These are phyloP conservation scores for Remersonia thermophila DNA, from an alignment of 2,329 filamentous ascomycete genomes.

Conservation along the genomic window DNA sequence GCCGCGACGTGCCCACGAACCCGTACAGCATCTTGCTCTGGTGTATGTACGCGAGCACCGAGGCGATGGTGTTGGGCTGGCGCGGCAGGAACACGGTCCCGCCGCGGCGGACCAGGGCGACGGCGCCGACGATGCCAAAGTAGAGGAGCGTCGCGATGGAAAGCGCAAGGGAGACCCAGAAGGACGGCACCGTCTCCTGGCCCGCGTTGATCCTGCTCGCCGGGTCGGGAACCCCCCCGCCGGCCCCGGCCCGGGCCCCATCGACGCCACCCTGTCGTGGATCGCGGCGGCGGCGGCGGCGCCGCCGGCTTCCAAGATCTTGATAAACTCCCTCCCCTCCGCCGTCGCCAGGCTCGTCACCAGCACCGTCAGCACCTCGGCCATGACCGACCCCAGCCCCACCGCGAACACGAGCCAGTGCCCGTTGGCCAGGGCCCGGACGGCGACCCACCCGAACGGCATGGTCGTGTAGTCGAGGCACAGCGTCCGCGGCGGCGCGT, in stretches of 20 bases:
- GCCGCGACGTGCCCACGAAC: conserved; percentile 58
- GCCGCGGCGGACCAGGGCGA: conserved; percentile 47
- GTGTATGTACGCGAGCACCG: conserved; percentile 64
- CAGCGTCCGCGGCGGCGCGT: conserved; percentile 52
- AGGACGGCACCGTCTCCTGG: conserved; percentile 50
- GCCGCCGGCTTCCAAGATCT: conserved; percentile 14
- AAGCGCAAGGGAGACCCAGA: conserved; percentile 52
- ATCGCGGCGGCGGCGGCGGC: too few species aligned
- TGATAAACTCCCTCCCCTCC: conserved; percentile 48
- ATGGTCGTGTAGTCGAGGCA: conserved; percentile 63
- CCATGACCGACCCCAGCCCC: conserved; percentile 57
- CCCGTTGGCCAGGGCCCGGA: conserved; percentile 49
- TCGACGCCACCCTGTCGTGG: conserved; percentile 8
- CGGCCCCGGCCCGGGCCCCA: conserved; percentile 2
- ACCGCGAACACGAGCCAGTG: conserved; percentile 56
- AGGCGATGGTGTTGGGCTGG: conserved; percentile 67
- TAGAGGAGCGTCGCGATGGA: conserved; percentile 53
- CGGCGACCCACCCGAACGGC: conserved; percentile 52
- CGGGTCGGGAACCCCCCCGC: conserved; percentile 10
- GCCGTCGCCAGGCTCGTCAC: conserved; percentile 53
- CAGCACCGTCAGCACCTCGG: conserved; percentile 61
- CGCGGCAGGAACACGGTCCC: conserved; percentile 61
- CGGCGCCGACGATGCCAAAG: conserved; percentile 44
- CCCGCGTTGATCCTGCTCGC: conserved; percentile 32
- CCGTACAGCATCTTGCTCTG: conserved; percentile 68